Conservation (phyloP, 106 monocot species). For the Apostasia shenzhenica region DNA sequence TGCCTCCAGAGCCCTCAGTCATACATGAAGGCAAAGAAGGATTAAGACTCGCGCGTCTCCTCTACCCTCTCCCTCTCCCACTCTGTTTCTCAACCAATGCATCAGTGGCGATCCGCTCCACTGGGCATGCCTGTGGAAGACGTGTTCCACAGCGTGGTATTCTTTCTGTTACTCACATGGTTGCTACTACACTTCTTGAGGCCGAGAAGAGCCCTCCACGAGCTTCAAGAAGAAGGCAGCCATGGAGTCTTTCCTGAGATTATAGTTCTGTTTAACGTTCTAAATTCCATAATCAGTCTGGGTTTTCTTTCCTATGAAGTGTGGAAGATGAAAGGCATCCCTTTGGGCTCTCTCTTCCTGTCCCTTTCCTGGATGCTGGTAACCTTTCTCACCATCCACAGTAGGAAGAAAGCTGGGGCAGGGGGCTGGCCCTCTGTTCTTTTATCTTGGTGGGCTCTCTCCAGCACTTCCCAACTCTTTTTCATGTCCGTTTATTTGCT, state of each 20-base stretch:
- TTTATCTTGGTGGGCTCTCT: slow-evolving; percentile 44
- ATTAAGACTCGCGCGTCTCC: background rate
- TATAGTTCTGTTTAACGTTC: slow-evolving; percentile 9
- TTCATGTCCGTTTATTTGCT: slow-evolving; percentile 10
- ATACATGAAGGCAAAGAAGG: background rate
- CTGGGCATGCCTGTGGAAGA: slow-evolving; percentile 11
- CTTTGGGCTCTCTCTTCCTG: slow-evolving; percentile 10
- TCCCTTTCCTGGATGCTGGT: slow-evolving; percentile 30
- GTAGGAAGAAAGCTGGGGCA: slow-evolving; percentile 13
- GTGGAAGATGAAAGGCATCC: slow-evolving; percentile 6
- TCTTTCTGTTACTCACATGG: slow-evolving; percentile 23
- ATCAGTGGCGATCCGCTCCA: background rate
- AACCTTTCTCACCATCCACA: slow-evolving; percentile 22
- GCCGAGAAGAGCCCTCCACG: slow-evolving; percentile 2
- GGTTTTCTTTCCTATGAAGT: slow-evolving; percentile 20
- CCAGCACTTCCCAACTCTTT: slow-evolving; percentile 20
- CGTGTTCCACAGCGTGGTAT: slow-evolving; percentile 1
- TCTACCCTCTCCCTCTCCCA: background rate
- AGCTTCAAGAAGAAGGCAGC: background rate
- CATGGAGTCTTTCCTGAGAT: background rate
- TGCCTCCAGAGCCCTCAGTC: background rate
- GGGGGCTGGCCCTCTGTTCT: slow-evolving; percentile 45
- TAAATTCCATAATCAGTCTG: slow-evolving; percentile 22
- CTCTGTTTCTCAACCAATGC: background rate
- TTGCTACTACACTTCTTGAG: slow-evolving; percentile 6